Evolutionary conservation across 352 stramenopile genomes (phyloP), one percentile per base, ranked within the genome.

Genomic region (Globisporangium viniferum): DNA sequence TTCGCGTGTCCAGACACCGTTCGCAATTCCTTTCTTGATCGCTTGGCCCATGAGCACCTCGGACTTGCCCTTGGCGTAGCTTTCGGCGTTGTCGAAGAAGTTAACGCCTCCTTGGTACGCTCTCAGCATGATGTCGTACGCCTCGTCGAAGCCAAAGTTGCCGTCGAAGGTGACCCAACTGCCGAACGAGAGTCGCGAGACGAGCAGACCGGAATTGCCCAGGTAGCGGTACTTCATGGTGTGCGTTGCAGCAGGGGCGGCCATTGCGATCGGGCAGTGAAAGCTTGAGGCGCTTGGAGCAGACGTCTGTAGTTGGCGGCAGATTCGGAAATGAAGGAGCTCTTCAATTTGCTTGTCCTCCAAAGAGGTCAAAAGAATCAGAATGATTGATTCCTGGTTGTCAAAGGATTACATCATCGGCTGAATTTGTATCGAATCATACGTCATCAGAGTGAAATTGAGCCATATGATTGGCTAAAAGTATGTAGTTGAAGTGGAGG

Each of bases 41-140:
- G 60, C 62, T 12, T 68, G 33, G 29, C 78, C 80, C 36, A 75
- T 76, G 58, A 73, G 67, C n/a, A 51, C 65, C 54, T 86, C 78
- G 1, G 77, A 64, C 8, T 72, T 27, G n/a, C 79, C 78, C 4
- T 22, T 29, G 10, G 51, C 62, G 61, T 86, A 88, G 14, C 56
- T 29, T 67, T 81, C 76, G 7, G 80, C 80, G 27, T 64, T 76
- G 72, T 90, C 83, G 33, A 86, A 79, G 35, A 88, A 83, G 69
- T 88, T 88, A 68, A 91, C 66, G 9, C 79, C 83, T 24, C 71
- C 20, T 41, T 76, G 15, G 67, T 69, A 85, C 0, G 71, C 75
- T 14, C 65, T 39, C 18, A 36, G 46, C 64, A 81, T 69, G 64
- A 84, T 76, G 22, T 73, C 68, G 68, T 79, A 79, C 39, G 54